Base-by-base conservation (phyloP, 2,329 filamentous ascomycete species). In the Pyrenophora graminea region DNA sequence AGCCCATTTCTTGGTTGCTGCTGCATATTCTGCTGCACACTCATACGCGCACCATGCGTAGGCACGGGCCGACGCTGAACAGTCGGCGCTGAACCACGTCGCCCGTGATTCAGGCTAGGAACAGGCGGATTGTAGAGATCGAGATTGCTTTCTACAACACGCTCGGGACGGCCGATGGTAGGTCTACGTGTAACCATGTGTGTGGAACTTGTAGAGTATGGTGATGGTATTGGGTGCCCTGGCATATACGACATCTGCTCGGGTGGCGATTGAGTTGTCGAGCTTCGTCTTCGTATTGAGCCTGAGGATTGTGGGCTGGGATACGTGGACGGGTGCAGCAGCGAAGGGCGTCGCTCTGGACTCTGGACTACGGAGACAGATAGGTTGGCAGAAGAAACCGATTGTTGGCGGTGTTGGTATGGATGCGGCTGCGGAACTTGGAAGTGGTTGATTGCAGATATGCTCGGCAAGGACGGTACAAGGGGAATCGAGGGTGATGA, bases 301-400 rank as follows among this genome's bases (percentile, higher is more conserved):
- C 42, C 40, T 4, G 58, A 53, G 5, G 59, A 60, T 42, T 64
- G 63, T 2, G 64, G 69, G n/a, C 48, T 62, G 1, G 70, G 70
- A 48, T 64, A 72, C 9, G 70, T 73, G 1, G 63, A 67, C 12
- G 68, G 69, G 32, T 73, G 70, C 17, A 71, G 51, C 4, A 73
- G 56, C 1, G 69, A 67, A 2, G 69, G 69, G 1, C 67, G 62
- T 15, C 57, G 54, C 3, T 52, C 51, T 15, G 17, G 32, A 9
- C 48, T 46, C 1, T 61, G 66, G 21, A 48, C 55, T 6, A 25
- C 32, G 13, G 38, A n/a, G 12, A 27, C 33, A 65, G 68, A 48
- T 62, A 71, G 12, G 65, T 71, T 2, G 61, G 64, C 15, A 61
- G 69, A 42, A 68, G 70, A 36, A 67, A 72, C 53, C 1, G 69